Evolutionary conservation across 306 rosid species (phyloP).

Genomic region (Quercus robur): DNA sequence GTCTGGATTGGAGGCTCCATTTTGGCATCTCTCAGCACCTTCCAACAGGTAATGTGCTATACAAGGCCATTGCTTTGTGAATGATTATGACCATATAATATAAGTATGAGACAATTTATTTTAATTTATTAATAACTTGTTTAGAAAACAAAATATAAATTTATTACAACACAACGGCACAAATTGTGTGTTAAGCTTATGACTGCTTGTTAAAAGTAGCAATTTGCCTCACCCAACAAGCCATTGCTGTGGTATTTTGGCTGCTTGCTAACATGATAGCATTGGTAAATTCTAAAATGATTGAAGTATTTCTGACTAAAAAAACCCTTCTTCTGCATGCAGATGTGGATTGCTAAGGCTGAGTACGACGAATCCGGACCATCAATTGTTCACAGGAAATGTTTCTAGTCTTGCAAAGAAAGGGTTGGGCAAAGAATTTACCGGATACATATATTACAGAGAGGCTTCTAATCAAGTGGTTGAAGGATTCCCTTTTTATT

Average conservation of each 20-base stretch:
- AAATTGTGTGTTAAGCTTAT: neutral
- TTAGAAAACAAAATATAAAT: neutral
- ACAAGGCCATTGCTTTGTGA: neutral
- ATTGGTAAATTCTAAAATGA: neutral
- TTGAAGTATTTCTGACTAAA: constrained; percentile 9
- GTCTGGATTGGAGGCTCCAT: too few relatives aligned
- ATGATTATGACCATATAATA: neutral
- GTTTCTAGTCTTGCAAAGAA: constrained; percentile 63
- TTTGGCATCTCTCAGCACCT: constrained; percentile 36
- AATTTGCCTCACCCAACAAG: neutral
- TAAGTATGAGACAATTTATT: neutral
- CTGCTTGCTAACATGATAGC: neutral
- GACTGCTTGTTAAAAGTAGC: neutral
- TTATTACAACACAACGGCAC: neutral
- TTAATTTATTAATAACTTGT: too few relatives aligned
- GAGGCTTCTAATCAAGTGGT: constrained; percentile 48
- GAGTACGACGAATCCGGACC: constrained; percentile 86
- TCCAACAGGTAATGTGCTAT: constrained; percentile 79
- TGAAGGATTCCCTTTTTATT: constrained; percentile 34
- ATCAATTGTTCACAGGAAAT: constrained; percentile 96
- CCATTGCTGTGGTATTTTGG: neutral
- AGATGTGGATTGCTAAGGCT: constrained; percentile 65
- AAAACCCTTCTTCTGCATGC: constrained; percentile 16
- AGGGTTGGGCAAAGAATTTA: constrained; percentile 41
- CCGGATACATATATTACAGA: constrained; percentile 39